Evolutionary conservation across 2,329 filamentous ascomycete species (phyloP), one percentile per base, ranked within the genome.

Genomic region (Xylariomycetidae sp.): DNA sequence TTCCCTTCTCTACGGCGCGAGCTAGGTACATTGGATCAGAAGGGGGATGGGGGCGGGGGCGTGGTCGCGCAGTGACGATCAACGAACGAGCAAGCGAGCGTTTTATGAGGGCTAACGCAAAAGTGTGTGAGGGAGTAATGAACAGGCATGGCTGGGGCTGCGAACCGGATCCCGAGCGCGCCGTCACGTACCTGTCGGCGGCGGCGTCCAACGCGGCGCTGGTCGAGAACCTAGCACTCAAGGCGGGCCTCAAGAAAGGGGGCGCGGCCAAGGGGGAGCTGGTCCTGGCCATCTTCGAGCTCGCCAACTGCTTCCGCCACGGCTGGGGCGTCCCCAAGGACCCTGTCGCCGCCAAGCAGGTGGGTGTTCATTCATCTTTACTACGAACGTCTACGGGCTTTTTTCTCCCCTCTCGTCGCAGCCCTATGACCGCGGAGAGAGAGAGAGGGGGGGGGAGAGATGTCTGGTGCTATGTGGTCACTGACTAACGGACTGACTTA

Each of bases 251-350:
- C 62, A 92, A 88, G 63, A 94, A 92, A 62, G 92, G 92, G 33
- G 92, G 92, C 40, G 83, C 86, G 11, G 90, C 90, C 27, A 98
- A 97, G 65, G 92, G 92, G 39, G 92, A 98, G 69, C 74, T 98
- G 33, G 86, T 97, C 13, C 78, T 98, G 41, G 90, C 92, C 40
- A 97, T 98, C 45, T 97, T 92, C 54, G 92, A 98, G 68, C 68
- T 98, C 52, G 87, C 82, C 35, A 92, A 92, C 61, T 90, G 79
- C 64, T 97, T 96, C 69, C 81, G 92, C 41, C 80, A 97, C 59
- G 92, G 88, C 34, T 97, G 90, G 90, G 92, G 92, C 30, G 83
- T 95, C 31, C 72, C 78, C 42, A 85, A 85, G 56, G 92, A 98
- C 59, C 76, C 88, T 22, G 72, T 87, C 33, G 92, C 92, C 29